Evolutionary conservation across 768 basidiomycete species (phyloP), one percentile per base, ranked within the genome.

Genomic region (Mycena vulgaris): DNA sequence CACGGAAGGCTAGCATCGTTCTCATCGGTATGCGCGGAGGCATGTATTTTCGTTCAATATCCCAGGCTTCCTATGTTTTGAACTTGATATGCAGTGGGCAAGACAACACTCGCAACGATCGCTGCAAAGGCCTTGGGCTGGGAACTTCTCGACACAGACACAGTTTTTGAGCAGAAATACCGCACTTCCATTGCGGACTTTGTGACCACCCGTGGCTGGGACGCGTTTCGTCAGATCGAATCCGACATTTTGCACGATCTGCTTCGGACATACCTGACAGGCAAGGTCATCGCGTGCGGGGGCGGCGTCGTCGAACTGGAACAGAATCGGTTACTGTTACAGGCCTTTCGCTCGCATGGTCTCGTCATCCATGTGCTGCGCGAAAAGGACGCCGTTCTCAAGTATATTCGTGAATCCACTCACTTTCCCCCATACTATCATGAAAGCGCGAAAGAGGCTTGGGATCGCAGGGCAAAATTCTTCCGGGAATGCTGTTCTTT

Each of bases 11-110:
- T 19, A 78, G 74, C 60, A 79, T 93, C 74, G 83, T 93, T 67
- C 79, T 95, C 68, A 88, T 93, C 70, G 94, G 94, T 56, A 94
- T 95, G 93, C 89, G 92, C 10, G 94, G 94, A 48, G 91, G 78
- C 72, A 55, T 45, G 69, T 66, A 48, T 23, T 35, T 51, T 39
- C 28, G 23, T 64, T 60, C 48, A 42, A 51, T 55, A 58, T 53
- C 19, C 45, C 35, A 25, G 52, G 45, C 17, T n/a, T n/a, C 59
- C 39, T 48, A 52, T 39, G 39, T 39, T 8, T 57, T 37, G 21
- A 49, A 45, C 53, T 19, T 6, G 35, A 2, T 35, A n/a, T 19
- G 33, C 39, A 78, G 78, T 91, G 0, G 94, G 94, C 48, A 95
- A 95, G 82, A 91, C 92, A 9, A 89, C 89, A 77, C 85, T 95